Evolutionary conservation across 2,329 filamentous ascomycete species (phyloP), one percentile per base, ranked within the genome.

Genomic region (Lecanosticta acicola): DNA sequence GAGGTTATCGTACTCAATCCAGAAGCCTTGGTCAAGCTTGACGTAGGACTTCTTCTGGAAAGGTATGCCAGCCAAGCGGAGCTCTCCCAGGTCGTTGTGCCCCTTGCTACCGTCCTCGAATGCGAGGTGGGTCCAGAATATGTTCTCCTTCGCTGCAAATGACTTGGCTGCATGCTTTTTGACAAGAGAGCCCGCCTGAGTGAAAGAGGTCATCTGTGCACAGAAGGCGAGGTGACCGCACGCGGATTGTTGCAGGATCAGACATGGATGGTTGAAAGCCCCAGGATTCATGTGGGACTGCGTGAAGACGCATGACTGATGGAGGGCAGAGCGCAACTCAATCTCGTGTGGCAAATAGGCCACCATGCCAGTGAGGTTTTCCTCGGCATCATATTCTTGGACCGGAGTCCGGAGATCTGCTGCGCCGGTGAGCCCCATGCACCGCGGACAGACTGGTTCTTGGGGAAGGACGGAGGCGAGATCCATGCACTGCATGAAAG

Each of bases 1-100:
- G 21, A 45, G 39, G 14, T 34, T 32, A 14, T 24, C 42, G 14
- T 21, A 32, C 42, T 45, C 42, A 14, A 45, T 45, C 42, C 42
- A 45, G 42, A 32, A 45, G 34, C 42, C 42, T 3, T 19, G 10
- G 35, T 32, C 42, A 13, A 45, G 36, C 14, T 45, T 21, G n/a
- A 26, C 13, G 19, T 45, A 45, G 7, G 42, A 21, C 5, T 11
- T 11, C 34, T 44, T 44, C 9, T 10, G 9, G 20, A 44, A 14
- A 19, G 9, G 19, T 3, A 17, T 13, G 17, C 42, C 42, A 16
- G 4, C n/a, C 7, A 29, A 16, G 13, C 32, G 19, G 21, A 44
- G 42, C 20, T 14, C 17, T n/a, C 13, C 17, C 9, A 44, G 32
- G 26, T 18, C 29, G 42, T 37, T 39, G 11, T 9, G 3, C 13